Percentiles rank a stretch among this genome's conserved stretches.
These are phyloP conservation scores for Xylogone sp. DNA, from an alignment of 2,329 filamentous ascomycete species.

Conservation along the genomic window DNA sequence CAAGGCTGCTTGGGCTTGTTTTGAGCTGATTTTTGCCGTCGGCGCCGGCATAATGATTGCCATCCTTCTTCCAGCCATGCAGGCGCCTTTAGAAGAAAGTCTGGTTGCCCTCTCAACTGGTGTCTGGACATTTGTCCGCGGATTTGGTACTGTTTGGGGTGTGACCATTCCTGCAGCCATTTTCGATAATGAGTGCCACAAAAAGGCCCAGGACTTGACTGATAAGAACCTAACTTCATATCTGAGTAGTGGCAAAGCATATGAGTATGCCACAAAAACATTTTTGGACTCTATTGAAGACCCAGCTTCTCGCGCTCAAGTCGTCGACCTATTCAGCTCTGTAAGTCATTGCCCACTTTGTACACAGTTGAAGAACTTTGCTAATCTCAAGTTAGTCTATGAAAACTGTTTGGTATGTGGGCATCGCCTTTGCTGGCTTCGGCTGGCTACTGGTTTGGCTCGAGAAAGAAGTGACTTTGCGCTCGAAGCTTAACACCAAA, in stretches of 20 bases:
- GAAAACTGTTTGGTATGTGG: slow-evolving; percentile 9
- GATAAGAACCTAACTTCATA: background rate
- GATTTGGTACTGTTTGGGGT: slow-evolving; percentile 10
- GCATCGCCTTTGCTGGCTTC: slow-evolving; percentile 6
- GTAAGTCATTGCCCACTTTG: no score
- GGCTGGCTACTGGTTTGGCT: slow-evolving; percentile 7
- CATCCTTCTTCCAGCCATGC: slow-evolving; percentile 7
- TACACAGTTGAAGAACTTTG: no score
- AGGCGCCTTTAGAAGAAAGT: slow-evolving; percentile 8
- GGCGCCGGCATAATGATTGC: slow-evolving; percentile 22
- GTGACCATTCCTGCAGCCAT: slow-evolving; percentile 3
- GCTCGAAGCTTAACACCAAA: slow-evolving; percentile 9
- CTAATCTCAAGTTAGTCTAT: background rate
- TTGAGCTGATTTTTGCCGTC: slow-evolving; percentile 24
- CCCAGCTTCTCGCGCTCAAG: no score
- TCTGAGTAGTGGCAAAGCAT: slow-evolving; percentile 11
- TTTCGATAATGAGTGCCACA: slow-evolving; percentile 17
- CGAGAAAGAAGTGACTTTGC: slow-evolving; percentile 10
- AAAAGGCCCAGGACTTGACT: no score
- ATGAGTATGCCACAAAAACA: slow-evolving; percentile 4
- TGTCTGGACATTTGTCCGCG: slow-evolving; percentile 7
- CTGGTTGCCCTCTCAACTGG: slow-evolving; percentile 8
- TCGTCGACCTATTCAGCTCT: no score
- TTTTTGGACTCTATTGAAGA: slow-evolving; percentile 8
- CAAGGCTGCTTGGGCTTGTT: slow-evolving; percentile 25